A percentile compares a stretch with the other conserved stretches of the same genome.
These are phyloP conservation scores for Fomitopsis betulina DNA, from an alignment of 1,284 basidiomycete species.

Conservation along the genomic window DNA sequence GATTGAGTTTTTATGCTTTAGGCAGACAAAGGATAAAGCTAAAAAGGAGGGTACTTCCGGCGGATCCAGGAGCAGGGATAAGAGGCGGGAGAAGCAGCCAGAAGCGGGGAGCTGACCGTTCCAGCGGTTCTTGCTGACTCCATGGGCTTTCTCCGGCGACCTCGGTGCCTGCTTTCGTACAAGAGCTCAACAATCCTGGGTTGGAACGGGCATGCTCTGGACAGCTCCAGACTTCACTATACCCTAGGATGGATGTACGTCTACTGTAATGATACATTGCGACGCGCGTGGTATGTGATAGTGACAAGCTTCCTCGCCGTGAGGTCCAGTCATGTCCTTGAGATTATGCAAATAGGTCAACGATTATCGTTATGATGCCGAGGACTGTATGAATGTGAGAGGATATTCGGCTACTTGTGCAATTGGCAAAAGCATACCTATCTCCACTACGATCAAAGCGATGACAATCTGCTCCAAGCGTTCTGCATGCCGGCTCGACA, in stretches of 20 bases:
- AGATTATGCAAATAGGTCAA: constrained; percentile 50
- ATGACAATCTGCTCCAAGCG: constrained; percentile 96
- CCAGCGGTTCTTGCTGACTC: neutral
- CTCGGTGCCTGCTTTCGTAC: neutral
- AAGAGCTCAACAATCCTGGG: neutral
- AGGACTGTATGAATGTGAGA: constrained; percentile 38
- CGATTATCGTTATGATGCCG: constrained; percentile 69
- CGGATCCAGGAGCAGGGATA: constrained; percentile 13
- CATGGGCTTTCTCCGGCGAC: neutral
- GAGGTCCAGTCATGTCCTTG: neutral
- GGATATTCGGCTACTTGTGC: constrained; percentile 1
- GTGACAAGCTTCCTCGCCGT: neutral
- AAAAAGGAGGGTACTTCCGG: constrained; percentile 19
- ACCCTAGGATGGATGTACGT: neutral
- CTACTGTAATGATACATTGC: neutral
- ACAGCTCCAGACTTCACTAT: neutral
- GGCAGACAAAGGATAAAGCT: constrained; percentile 50
- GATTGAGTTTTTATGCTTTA: constrained; percentile 92
- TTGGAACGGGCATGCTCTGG: neutral
- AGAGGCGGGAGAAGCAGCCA: constrained; percentile 14
- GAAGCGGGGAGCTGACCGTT: constrained; percentile 1
- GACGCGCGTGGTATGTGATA: neutral
- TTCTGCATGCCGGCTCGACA: constrained; percentile 88
- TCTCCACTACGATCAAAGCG: constrained; percentile 86
- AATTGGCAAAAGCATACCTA: constrained; percentile 42